Evolutionary conservation across 306 rosid species (phyloP).

Genomic region (Sicyos edulis): DNA sequence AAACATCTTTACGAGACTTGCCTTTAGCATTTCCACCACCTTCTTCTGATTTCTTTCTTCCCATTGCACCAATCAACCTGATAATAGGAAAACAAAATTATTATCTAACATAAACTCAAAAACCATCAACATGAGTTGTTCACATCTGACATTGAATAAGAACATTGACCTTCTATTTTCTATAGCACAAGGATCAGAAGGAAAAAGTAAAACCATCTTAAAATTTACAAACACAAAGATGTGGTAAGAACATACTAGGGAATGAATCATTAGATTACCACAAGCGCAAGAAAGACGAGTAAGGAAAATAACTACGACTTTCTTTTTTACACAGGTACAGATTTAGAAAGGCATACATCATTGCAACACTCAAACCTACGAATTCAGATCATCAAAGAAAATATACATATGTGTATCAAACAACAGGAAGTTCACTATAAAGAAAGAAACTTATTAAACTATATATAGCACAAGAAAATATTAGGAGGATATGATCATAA

Average conservation of each 20-base stretch:
- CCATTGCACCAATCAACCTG: slow-evolving; percentile 22
- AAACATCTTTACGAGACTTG: slow-evolving; percentile 15
- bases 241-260: background rate
- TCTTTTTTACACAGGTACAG: background rate
- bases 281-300: background rate
- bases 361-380: background rate
- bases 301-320: background rate
- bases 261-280: background rate
- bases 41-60: slow-evolving; percentile 24
- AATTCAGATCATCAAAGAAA: background rate
- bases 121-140: background rate
- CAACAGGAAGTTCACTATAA: background rate
- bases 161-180: background rate
- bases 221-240: background rate
- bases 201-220: background rate
- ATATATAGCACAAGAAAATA: background rate
- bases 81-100: background rate
- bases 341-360: background rate
- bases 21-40: slow-evolving; percentile 12
- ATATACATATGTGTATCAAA: background rate
- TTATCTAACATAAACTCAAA: background rate
- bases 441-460: background rate
- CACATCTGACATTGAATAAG: background rate
- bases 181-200: background rate
- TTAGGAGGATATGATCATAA: background rate